Conservation (phyloP, 140 eudicot species). For the Cichorium intybus region DNA sequence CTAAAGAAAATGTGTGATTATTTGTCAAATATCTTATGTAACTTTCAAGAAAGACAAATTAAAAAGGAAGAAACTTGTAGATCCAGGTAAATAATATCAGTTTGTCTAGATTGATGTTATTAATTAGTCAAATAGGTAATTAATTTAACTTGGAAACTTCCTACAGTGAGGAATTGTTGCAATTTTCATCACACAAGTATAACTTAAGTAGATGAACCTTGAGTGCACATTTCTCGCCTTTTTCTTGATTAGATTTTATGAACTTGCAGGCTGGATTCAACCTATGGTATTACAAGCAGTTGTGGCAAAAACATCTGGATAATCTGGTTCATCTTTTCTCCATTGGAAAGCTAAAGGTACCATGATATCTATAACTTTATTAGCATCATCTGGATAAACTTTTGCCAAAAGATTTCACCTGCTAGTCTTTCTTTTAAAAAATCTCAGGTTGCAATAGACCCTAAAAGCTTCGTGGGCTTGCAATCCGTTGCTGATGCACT, state of each 20-base stretch:
- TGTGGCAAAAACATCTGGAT: constrained; percentile 89
- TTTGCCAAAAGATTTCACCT: too few relatives aligned
- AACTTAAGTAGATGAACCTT: too few relatives aligned
- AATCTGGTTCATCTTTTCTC: constrained; percentile 66
- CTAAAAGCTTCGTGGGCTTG: constrained; percentile 68
- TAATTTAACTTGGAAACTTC: background rate
- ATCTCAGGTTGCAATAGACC: constrained; percentile 71
- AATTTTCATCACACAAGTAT: too few relatives aligned
- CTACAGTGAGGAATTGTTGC: background rate
- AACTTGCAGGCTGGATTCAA: constrained; percentile 91
- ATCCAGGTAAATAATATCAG: background rate
- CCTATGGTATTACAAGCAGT: constrained; percentile 67
- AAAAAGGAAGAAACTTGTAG: background rate
- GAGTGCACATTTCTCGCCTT: too few relatives aligned
- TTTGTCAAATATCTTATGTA: background rate
- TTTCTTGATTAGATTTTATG: too few relatives aligned
- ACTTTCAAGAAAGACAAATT: background rate
- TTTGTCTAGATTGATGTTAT: too few relatives aligned
- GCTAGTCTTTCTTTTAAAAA: too few relatives aligned
- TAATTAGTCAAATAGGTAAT: background rate
- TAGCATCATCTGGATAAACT: too few relatives aligned
- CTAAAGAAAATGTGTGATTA: background rate
- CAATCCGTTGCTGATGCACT: constrained; percentile 87
- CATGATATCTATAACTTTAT: background rate
- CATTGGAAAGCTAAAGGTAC: constrained; percentile 74